Conservation (phyloP, 441 rosid species). For the Daphne laureola region DNA sequence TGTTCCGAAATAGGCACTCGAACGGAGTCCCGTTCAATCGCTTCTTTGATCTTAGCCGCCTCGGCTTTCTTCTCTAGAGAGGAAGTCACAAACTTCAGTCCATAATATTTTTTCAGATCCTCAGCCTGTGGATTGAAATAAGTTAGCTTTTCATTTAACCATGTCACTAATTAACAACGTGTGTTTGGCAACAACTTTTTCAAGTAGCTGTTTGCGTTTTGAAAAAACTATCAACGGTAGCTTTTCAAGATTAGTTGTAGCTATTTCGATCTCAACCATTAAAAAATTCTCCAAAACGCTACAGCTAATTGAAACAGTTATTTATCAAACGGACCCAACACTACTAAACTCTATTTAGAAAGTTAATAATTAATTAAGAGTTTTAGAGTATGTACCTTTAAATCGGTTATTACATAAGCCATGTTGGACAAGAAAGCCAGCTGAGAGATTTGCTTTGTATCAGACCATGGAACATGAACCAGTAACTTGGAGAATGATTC, state of each 20-base stretch:
- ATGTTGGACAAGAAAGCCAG: constrained; percentile 79
- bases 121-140: constrained; percentile 30
- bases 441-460: constrained; percentile 59
- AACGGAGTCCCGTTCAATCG: constrained; percentile 45
- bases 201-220: too few species aligned
- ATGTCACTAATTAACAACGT: too few species aligned
- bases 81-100: constrained; percentile 61
- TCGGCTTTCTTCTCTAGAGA: constrained; percentile 74
- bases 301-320: too few species aligned
- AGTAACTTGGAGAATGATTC: constrained; percentile 51
- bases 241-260: too few species aligned
- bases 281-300: too few species aligned
- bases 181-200: too few species aligned
- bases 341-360: not conserved
- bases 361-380: not conserved
- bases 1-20: constrained; percentile 17
- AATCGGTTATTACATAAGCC: constrained; percentile 69
- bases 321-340: too few species aligned
- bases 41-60: constrained; percentile 43
- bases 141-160: not conserved
- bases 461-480: constrained; percentile 46
- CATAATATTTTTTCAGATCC: constrained; percentile 47
- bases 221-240: too few species aligned
- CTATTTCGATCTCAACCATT: too few species aligned
- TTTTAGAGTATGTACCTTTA: constrained; percentile 35